These are phyloP conservation scores for Entomortierella chlamydospora DNA, from an alignment of 192 early-diverging fungal species.

Conservation along the genomic window DNA sequence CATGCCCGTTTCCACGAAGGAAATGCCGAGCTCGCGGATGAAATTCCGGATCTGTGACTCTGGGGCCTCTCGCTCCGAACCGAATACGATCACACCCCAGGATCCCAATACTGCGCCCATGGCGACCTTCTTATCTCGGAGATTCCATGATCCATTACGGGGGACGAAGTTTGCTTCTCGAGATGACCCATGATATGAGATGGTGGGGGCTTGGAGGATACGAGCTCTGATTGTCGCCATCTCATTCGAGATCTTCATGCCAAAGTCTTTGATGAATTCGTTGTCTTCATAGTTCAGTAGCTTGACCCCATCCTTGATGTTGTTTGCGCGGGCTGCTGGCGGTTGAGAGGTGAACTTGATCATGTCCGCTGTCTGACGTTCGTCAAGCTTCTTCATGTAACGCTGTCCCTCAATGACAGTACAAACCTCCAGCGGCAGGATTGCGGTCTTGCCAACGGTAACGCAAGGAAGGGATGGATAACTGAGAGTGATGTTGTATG, in stretches of 20 bases:
- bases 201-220: constrained; percentile 80
- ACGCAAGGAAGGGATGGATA: constrained; percentile 86
- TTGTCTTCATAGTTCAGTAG: constrained; percentile 74
- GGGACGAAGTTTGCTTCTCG: constrained; percentile 64
- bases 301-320: constrained; percentile 78
- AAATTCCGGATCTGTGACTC: constrained; percentile 70
- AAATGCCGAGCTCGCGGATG: constrained; percentile 76
- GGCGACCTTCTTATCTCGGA: constrained; percentile 81
- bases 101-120: constrained; percentile 76
- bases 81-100: constrained; percentile 88
- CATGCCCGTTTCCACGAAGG: constrained; percentile 79
- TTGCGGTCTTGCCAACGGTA: constrained; percentile 70
- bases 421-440: constrained; percentile 94
- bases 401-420: constrained; percentile 88
- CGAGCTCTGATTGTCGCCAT: constrained; percentile 81
- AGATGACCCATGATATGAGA: constrained; percentile 68
- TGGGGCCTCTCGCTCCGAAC: constrained; percentile 63
- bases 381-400: constrained; percentile 83
- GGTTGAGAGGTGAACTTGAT: constrained; percentile 90
- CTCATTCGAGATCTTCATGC: constrained; percentile 71
- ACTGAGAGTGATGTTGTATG: constrained; percentile 77
- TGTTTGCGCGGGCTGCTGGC: constrained; percentile 80
- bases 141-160: constrained; percentile 87
- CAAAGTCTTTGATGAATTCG: constrained; percentile 81
- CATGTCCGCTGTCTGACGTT: constrained; percentile 92